Evolutionary conservation across 495 filamentous ascomycete genomes (phyloP).

Genomic region (Aspergillus mulundensis): DNA sequence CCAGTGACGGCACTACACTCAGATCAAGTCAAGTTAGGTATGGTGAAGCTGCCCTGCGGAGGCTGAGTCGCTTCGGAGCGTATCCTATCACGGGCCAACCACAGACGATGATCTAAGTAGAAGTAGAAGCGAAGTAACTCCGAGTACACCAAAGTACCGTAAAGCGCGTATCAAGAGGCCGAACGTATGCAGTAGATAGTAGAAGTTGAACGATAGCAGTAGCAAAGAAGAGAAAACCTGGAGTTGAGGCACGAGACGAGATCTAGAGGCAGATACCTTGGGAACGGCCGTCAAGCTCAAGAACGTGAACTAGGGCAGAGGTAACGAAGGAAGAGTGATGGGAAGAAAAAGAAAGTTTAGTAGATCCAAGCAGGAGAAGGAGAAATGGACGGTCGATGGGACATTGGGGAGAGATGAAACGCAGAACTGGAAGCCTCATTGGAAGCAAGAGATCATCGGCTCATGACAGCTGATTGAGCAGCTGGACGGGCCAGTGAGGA

Average conservation of each 20-base stretch:
- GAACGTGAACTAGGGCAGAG: conserved; percentile 6
- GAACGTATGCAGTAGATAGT: not conserved
- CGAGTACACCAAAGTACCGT: not conserved
- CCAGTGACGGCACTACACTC: not conserved
- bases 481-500: conserved; percentile 19
- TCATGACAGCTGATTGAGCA: conserved; percentile 24
- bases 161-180: not conserved
- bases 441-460: conserved; percentile 20
- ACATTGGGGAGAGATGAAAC: conserved; percentile 20
- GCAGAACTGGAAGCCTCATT: conserved; percentile 24
- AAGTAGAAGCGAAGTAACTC: not conserved
- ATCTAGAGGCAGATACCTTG: conserved; percentile 3
- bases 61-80: conserved; percentile 9
- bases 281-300: conserved; percentile 1
- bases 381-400: conserved; percentile 10
- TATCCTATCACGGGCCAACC: conserved; percentile 9
- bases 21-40: not conserved
- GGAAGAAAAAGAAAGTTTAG: conserved; percentile 14
- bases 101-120: conserved; percentile 1
- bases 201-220: not conserved
- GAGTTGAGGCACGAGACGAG: conserved; percentile 8
- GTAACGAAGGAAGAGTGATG: conserved; percentile 6
- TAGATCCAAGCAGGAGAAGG: not conserved
- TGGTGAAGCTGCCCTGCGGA: conserved; percentile 5
- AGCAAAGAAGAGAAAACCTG: not conserved